phyloP scores from a whole-genome alignment of 176 grass and related monocot genomes.

The Aegilops bicornis region DNA sequence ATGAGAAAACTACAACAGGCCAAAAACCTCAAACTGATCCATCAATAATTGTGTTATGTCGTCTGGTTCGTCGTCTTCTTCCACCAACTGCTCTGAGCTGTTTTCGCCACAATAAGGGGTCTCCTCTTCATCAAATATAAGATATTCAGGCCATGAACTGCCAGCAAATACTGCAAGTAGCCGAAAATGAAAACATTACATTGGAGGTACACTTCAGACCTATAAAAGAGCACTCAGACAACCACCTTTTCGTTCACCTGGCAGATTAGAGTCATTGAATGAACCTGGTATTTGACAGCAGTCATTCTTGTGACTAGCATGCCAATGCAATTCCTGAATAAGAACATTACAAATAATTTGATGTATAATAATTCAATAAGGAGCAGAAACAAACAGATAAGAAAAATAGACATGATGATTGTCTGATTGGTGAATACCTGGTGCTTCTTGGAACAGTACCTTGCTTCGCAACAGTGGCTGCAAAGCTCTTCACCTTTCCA shows the following conservation, averaged over 20 bases:
- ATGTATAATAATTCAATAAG: neutral
- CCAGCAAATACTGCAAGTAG: slow-evolving; percentile 63
- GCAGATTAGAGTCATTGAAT: slow-evolving; percentile 34
- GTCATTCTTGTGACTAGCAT: slow-evolving; percentile 60
- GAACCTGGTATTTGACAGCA: slow-evolving; percentile 51
- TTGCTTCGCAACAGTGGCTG: slow-evolving; percentile 52
- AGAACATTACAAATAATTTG: neutral
- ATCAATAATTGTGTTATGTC: slow-evolving; percentile 57
- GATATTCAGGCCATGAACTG: slow-evolving; percentile 56
- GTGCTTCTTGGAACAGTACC: slow-evolving; percentile 88
- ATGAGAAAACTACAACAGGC: neutral
- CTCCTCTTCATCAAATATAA: slow-evolving; percentile 44
- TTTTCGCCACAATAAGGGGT: slow-evolving; percentile 21
- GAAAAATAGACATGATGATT: neutral
- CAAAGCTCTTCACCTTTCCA: slow-evolving; percentile 85
- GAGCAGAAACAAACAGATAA: neutral
- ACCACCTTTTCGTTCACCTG: slow-evolving; percentile 34
- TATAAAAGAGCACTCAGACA: no score
- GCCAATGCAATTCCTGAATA: slow-evolving; percentile 72
- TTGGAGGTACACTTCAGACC: slow-evolving; percentile 3
- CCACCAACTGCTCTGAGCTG: slow-evolving; percentile 46
- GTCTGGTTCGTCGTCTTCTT: slow-evolving; percentile 51
- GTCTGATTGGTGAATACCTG: slow-evolving; percentile 49
- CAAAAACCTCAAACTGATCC: slow-evolving; percentile 82
- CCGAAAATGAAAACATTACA: neutral